Conservation (phyloP, 1,139 yeast species). For the Meyerozyma smithsonii region DNA sequence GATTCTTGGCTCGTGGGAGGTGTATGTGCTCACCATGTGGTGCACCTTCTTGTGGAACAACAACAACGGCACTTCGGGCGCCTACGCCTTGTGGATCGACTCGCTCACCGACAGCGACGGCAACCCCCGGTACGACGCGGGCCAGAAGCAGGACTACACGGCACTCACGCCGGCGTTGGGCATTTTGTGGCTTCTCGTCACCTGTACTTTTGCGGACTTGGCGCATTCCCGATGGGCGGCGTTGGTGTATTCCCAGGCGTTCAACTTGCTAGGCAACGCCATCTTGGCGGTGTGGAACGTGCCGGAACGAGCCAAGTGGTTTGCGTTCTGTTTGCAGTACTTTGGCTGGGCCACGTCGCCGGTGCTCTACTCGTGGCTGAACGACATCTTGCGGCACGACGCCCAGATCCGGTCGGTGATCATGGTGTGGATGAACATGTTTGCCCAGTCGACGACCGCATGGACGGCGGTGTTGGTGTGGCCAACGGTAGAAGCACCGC, state of each 20-base stretch:
- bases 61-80: slow-evolving; percentile 39
- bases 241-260: slow-evolving; percentile 47
- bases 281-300: slow-evolving; percentile 45
- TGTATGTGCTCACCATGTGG: slow-evolving; percentile 48
- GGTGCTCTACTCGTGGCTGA: slow-evolving; percentile 32
- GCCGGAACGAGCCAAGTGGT: slow-evolving; percentile 44
- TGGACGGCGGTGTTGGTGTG: slow-evolving; percentile 37
- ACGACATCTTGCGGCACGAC: slow-evolving; percentile 35
- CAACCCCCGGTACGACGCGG: slow-evolving; percentile 21
- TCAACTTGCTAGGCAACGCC: slow-evolving; percentile 34
- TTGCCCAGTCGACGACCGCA: slow-evolving; percentile 42
- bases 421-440: slow-evolving; percentile 30
- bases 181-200: slow-evolving; percentile 34
- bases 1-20: slow-evolving; percentile 51
- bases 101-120: slow-evolving; percentile 27
- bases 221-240: slow-evolving; percentile 55
- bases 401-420: slow-evolving; percentile 33
- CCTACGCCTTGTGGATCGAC: slow-evolving; percentile 48
- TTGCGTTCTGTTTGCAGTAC: slow-evolving; percentile 43
- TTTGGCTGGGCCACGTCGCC: slow-evolving; percentile 43
- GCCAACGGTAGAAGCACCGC: slow-evolving; percentile 39
- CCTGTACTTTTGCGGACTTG: slow-evolving; percentile 45
- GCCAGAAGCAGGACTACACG: slow-evolving; percentile 35
- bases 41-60: slow-evolving; percentile 63
- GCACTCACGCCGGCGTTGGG: slow-evolving; percentile 45